phyloP scores from a whole-genome alignment of 805 yeast genomes.

The Candida piceae region DNA sequence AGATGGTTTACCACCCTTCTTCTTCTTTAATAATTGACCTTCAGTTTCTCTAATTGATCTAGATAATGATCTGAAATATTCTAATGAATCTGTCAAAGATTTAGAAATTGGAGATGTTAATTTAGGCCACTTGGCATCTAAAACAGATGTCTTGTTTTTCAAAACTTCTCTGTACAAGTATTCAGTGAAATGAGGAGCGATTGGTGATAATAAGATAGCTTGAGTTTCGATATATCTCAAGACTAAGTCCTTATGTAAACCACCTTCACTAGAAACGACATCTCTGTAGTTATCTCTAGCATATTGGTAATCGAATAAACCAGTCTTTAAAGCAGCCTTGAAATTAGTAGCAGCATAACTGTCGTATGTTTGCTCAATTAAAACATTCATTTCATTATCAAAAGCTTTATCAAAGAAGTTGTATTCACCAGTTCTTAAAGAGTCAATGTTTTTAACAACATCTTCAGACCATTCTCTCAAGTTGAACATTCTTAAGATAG shows the following conservation, averaged over 20 bases:
- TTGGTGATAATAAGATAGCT: slow-evolving; percentile 78
- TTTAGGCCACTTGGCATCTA: slow-evolving; percentile 73
- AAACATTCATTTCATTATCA: slow-evolving; percentile 85
- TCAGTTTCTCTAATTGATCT: slow-evolving; percentile 92
- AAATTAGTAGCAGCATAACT: slow-evolving; percentile 70
- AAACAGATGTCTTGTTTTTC: slow-evolving; percentile 60
- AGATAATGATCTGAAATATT: slow-evolving; percentile 71
- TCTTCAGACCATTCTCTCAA: slow-evolving; percentile 96
- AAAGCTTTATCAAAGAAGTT: slow-evolving; percentile 84
- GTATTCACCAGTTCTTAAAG: slow-evolving; percentile 52
- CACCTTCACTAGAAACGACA: slow-evolving; percentile 43
- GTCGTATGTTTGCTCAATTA: slow-evolving; percentile 68
- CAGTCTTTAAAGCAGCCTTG: slow-evolving; percentile 85
- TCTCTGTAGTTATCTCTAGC: slow-evolving; percentile 97
- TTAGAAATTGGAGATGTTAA: slow-evolving; percentile 62
- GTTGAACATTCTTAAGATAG: slow-evolving; percentile 86
- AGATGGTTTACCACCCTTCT: slow-evolving; percentile 76
- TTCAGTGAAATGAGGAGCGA: slow-evolving; percentile 95
- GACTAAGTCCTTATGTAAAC: slow-evolving; percentile 82
- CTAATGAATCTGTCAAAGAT: slow-evolving; percentile 60
- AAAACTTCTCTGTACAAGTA: slow-evolving; percentile 81
- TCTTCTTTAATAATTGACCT: slow-evolving; percentile 75
- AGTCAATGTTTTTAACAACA: slow-evolving; percentile 43
- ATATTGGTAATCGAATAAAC: slow-evolving; percentile 90
- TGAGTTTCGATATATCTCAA: slow-evolving; percentile 81